Conservation (phyloP, 129 eudicot species). For the Flaveria brownii region DNA sequence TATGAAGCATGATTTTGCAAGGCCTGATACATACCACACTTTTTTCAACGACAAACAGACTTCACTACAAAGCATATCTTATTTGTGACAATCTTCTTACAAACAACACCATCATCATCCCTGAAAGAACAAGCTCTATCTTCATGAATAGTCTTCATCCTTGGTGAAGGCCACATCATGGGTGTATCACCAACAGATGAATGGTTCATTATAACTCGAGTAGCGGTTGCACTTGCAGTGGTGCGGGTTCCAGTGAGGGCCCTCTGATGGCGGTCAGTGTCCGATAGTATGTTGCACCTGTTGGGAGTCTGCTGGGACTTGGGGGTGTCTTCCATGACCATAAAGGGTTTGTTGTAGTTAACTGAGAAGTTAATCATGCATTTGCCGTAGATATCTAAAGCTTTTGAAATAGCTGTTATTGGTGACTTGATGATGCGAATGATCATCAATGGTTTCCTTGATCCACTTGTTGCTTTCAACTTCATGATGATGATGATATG, state of each 20-base stretch:
- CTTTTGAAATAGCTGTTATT: conserved; percentile 18
- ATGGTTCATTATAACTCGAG: neutral
- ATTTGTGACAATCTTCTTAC: neutral
- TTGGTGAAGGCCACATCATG: conserved; percentile 12
- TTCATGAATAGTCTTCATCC: conserved; percentile 23
- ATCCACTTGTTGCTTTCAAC: conserved; percentile 9
- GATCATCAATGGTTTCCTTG: neutral
- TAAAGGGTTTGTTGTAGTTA: neutral
- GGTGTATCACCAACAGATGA: neutral
- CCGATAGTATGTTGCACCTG: neutral
- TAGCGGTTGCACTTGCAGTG: neutral
- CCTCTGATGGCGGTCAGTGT: neutral
- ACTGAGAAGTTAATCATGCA: conserved; percentile 18
- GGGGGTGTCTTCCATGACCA: neutral
- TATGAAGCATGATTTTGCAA: neutral
- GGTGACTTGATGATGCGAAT: conserved; percentile 27
- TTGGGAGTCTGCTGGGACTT: conserved; percentile 10
- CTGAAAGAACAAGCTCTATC: conserved; percentile 22
- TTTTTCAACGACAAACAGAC: conserved; percentile 7
- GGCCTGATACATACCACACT: neutral
- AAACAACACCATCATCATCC: conserved; percentile 23
- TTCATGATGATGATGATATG: neutral
- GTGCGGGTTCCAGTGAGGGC: neutral
- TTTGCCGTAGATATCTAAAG: conserved; percentile 14
- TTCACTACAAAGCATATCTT: conserved; percentile 24